A percentile compares a stretch with the other conserved stretches of the same genome.
Conservation (phyloP, 2,329 filamentous ascomycete species). For the Elsinoe australis region DNA sequence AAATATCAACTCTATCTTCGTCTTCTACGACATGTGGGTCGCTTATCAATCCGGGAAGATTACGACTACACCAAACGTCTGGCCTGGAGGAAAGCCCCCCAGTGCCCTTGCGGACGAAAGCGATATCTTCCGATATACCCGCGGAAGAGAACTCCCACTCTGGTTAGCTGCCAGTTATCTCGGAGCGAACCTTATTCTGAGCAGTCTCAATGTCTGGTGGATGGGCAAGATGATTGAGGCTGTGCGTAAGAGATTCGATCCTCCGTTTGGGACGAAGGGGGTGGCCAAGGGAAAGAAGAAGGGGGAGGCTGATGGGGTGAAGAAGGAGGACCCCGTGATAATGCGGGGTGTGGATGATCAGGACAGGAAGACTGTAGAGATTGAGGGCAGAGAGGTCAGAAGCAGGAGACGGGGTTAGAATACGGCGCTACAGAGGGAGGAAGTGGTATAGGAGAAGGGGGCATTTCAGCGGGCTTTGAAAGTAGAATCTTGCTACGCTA, state of each 20-base stretch:
- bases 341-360: constrained; percentile 24
- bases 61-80: constrained; percentile 17
- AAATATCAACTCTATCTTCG: constrained; percentile 56
- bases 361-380: constrained; percentile 25
- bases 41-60: constrained; percentile 29
- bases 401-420: constrained; percentile 14
- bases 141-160: constrained; percentile 46
- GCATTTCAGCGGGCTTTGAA: neutral
- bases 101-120: constrained; percentile 18
- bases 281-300: constrained; percentile 25
- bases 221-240: constrained; percentile 80
- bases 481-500: neutral
- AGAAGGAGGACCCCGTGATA: constrained; percentile 23
- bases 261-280: constrained; percentile 43
- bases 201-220: constrained; percentile 75
- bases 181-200: constrained; percentile 62
- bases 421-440: neutral
- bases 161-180: constrained; percentile 66
- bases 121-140: constrained; percentile 45
- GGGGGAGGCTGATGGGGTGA: constrained; percentile 18
- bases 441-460: neutral
- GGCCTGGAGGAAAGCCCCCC: constrained; percentile 5
- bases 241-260: constrained; percentile 65
- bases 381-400: constrained; percentile 18
- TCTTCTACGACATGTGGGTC: constrained; percentile 62